These are phyloP conservation scores for Diaporthe humulicola DNA, from an alignment of 2,329 filamentous ascomycete genomes.

Conservation along the genomic window DNA sequence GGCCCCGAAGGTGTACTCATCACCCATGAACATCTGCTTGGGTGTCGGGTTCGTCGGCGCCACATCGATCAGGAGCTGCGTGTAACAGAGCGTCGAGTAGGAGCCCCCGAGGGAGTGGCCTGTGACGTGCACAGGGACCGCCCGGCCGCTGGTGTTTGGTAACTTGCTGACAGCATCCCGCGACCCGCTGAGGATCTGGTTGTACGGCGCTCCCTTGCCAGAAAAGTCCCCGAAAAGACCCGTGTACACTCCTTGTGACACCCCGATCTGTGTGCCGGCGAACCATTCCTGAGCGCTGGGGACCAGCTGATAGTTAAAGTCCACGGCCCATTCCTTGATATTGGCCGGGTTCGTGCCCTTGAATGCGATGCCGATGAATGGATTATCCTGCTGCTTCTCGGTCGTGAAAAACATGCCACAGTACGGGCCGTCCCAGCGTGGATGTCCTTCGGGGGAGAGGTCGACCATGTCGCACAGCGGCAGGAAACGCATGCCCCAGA, in stretches of 20 bases:
- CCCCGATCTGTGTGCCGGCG: not conserved
- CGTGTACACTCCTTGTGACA: not conserved
- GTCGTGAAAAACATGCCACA: constrained; percentile 10
- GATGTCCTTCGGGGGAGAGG: not conserved
- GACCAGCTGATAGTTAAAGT: not conserved
- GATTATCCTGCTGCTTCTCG: not conserved
- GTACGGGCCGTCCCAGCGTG: not conserved
- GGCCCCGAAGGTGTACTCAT: constrained; percentile 6
- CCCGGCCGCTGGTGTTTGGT: not conserved
- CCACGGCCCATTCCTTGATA: constrained; percentile 1
- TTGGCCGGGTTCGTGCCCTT: not conserved
- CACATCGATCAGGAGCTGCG: not conserved
- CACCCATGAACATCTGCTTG: not conserved
- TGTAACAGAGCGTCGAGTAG: constrained; percentile 3
- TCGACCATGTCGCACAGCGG: not conserved
- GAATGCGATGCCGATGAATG: not conserved
- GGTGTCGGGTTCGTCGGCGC: not conserved
- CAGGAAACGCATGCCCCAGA: constrained; percentile 9
- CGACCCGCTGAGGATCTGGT: not conserved
- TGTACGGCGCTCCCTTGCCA: not conserved
- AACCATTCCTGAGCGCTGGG: not conserved
- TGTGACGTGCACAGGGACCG: not conserved
- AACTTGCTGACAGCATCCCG: not conserved
- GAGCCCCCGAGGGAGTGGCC: constrained; percentile 6
- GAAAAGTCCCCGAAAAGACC: not conserved